These are phyloP conservation scores for Dichomitus squalens DNA, from an alignment of 1,284 basidiomycete species.

Conservation along the genomic window DNA sequence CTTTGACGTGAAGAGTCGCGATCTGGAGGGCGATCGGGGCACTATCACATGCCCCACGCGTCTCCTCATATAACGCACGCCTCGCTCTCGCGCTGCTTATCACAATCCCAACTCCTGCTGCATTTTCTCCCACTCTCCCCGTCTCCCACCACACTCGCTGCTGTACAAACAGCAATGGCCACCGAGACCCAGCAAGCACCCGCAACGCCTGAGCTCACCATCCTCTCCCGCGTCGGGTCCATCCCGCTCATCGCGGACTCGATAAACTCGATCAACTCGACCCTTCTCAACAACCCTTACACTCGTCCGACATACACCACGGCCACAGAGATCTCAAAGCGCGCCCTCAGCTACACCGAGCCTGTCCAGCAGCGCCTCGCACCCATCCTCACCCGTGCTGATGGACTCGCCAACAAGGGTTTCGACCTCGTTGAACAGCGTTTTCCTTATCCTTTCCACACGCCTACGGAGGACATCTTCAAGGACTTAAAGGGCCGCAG, in stretches of 20 bases:
- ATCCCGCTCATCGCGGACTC: conserved; percentile 73
- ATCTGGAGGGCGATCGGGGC: neutral
- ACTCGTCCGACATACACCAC: conserved; percentile 65
- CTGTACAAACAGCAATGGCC: conserved; percentile 37
- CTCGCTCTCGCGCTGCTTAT: conserved; percentile 15
- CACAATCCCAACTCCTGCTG: conserved; percentile 9
- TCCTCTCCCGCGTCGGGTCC: conserved; percentile 60
- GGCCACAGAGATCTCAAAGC: conserved; percentile 58
- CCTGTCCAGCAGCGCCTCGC: conserved; percentile 66
- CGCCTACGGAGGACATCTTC: conserved; percentile 68
- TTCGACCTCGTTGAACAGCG: conserved; percentile 72
- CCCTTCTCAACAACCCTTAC: conserved; percentile 59
- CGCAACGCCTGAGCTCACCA: conserved; percentile 55
- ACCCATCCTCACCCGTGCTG: conserved; percentile 63
- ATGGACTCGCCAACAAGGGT: conserved; percentile 70
- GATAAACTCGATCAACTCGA: conserved; percentile 57
- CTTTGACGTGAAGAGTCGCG: neutral
- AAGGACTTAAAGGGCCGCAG: conserved; percentile 58
- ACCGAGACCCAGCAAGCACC: conserved; percentile 39
- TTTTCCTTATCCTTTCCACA: conserved; percentile 76
- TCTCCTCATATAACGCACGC: conserved; percentile 19
- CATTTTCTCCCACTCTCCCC: conserved; percentile 6
- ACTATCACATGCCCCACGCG: conserved; percentile 28
- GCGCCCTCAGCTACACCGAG: conserved; percentile 62
- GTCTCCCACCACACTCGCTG: conserved; percentile 6